These are phyloP conservation scores for Ascochyta koolunga DNA, from an alignment of 2,329 filamentous ascomycete genomes.

Conservation along the genomic window DNA sequence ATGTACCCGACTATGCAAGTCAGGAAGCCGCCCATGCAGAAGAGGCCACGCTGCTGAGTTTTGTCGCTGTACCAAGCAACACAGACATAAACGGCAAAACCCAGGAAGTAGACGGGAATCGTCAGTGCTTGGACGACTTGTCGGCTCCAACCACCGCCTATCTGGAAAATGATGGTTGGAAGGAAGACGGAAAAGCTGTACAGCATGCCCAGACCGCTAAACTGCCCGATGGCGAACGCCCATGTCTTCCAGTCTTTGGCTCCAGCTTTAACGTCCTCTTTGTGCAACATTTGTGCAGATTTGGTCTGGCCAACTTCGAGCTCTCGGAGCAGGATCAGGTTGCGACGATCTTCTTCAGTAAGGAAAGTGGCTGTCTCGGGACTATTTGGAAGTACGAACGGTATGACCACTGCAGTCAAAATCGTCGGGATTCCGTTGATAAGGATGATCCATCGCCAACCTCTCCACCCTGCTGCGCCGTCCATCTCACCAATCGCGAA, in stretches of 20 bases:
- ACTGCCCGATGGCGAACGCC: constrained; percentile 55
- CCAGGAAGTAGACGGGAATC: constrained; percentile 39
- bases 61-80: constrained; percentile 35
- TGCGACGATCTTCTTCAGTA: constrained; percentile 30
- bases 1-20: constrained; percentile 58
- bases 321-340: constrained; percentile 36
- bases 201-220: constrained; percentile 31
- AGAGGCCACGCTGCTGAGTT: constrained; percentile 35
- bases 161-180: constrained; percentile 38
- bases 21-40: constrained; percentile 29
- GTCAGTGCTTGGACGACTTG: constrained; percentile 39
- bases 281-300: constrained; percentile 54
- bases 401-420: constrained; percentile 51
- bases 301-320: constrained; percentile 52
- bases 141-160: constrained; percentile 32
- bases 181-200: constrained; percentile 38
- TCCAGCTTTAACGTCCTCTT: constrained; percentile 56
- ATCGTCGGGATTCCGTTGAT: constrained; percentile 40
- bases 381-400: constrained; percentile 59
- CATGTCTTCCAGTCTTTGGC: constrained; percentile 46
- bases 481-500: constrained; percentile 37
- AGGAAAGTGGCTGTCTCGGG: constrained; percentile 44
- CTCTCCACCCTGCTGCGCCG: constrained; percentile 26
- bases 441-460: constrained; percentile 42
- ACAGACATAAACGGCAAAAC: constrained; percentile 30